Percentiles rank a stretch among this genome's conserved stretches.
Evolutionary conservation across 805 yeast genomes (phyloP).

Genomic region (Pichia kluyveri): DNA sequence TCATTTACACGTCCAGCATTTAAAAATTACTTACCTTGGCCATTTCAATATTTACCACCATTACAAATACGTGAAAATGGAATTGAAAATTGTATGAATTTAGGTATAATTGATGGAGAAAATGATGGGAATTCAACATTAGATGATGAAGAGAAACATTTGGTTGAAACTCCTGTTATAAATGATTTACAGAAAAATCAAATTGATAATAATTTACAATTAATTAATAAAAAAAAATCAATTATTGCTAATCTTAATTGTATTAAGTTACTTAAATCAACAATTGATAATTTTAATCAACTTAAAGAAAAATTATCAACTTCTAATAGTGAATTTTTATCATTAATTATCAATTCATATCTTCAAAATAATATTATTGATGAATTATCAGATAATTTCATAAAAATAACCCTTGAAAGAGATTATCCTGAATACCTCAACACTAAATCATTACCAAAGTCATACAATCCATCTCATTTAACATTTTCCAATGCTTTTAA

Average conservation of each 20-base stretch:
- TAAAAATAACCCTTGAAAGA: slow-evolving; percentile 25
- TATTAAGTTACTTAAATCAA: slow-evolving; percentile 15
- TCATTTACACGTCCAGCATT: slow-evolving; percentile 48
- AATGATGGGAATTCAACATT: slow-evolving; percentile 9
- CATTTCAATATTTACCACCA: slow-evolving; percentile 68
- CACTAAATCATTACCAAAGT: too few relatives aligned
- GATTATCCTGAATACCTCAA: too few relatives aligned
- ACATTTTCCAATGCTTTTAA: background rate
- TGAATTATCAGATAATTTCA: slow-evolving; percentile 34
- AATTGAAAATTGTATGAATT: slow-evolving; percentile 20
- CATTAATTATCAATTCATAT: slow-evolving; percentile 26
- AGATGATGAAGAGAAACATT: slow-evolving; percentile 17
- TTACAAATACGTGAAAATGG: slow-evolving; percentile 31
- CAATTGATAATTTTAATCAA: slow-evolving; percentile 6
- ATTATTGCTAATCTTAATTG: slow-evolving; percentile 25
- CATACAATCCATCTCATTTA: too few relatives aligned
- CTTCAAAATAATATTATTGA: slow-evolving; percentile 20
- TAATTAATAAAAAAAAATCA: slow-evolving; percentile 19
- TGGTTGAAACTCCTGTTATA: slow-evolving; percentile 21
- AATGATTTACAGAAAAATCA: slow-evolving; percentile 21
- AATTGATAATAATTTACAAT: slow-evolving; percentile 16
- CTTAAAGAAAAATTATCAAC: background rate
- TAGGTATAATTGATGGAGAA: slow-evolving; percentile 25
- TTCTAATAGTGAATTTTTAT: background rate
- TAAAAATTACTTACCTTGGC: slow-evolving; percentile 50